Percentiles rank a stretch among this genome's conserved stretches.
These are phyloP conservation scores for Blumeria hordei DNA, from an alignment of 2,329 filamentous ascomycete species.

Conservation along the genomic window DNA sequence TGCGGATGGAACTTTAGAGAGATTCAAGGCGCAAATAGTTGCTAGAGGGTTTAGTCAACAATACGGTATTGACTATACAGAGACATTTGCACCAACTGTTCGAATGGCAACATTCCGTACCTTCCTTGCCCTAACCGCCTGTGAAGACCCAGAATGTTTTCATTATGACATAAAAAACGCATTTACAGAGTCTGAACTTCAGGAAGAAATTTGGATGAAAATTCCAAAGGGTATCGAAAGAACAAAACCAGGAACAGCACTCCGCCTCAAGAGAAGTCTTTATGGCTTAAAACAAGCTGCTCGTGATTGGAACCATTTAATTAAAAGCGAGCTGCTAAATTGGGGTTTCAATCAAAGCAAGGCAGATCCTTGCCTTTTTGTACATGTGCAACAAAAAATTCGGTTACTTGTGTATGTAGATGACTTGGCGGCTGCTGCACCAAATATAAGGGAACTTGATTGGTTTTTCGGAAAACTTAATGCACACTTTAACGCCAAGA, in stretches of 20 bases:
- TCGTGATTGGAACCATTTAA: not conserved
- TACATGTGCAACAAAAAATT: not conserved
- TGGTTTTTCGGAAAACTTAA: not conserved
- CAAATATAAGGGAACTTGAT: not conserved
- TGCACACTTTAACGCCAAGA: not conserved
- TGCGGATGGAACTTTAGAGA: not conserved
- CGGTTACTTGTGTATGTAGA: not conserved
- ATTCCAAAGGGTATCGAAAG: not conserved
- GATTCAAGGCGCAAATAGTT: not conserved
- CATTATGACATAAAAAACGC: not conserved
- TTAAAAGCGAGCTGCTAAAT: not conserved
- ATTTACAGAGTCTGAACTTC: not conserved
- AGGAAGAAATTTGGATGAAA: not conserved
- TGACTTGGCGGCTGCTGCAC: not conserved
- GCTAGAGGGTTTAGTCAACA: not conserved
- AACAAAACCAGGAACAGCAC: not conserved
- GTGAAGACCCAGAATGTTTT: not conserved
- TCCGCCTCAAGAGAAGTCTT: not conserved
- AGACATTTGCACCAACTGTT: not conserved
- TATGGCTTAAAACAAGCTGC: not conserved
- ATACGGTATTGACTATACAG: not conserved
- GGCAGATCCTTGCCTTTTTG: not conserved
- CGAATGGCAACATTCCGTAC: not conserved
- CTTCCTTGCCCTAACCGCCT: not conserved
- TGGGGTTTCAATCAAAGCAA: not conserved